Evolutionary conservation across 164 flowering plant genomes (phyloP).

Genomic region (Hamamelis virginiana): DNA sequence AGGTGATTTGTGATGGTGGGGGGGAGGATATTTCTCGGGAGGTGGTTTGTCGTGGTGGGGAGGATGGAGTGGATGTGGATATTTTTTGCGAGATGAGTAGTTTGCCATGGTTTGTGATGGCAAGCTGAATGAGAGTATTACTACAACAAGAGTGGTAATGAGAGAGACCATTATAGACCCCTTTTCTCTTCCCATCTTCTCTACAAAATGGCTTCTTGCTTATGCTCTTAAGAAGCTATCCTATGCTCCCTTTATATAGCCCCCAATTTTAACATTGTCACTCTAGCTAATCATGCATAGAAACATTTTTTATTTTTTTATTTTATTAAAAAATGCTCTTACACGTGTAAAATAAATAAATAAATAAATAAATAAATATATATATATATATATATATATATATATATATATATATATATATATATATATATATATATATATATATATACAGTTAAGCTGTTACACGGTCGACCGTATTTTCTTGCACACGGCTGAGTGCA

Average conservation of each 20-base stretch:
- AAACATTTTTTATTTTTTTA: too few relatives aligned
- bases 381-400: too few relatives aligned
- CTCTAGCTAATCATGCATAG: not conserved
- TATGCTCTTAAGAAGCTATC: conserved; percentile 10
- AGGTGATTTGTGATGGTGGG: too few relatives aligned
- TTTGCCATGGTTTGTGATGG: conserved; percentile 29
- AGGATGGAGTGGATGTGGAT: conserved; percentile 17
- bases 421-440: too few relatives aligned
- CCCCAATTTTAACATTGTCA: conserved; percentile 5
- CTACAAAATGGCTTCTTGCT: not conserved
- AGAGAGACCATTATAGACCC: conserved; percentile 30
- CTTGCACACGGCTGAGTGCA: too few relatives aligned
- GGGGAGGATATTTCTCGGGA: conserved; percentile 23
- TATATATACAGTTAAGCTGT: too few relatives aligned
- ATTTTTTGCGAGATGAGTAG: conserved; percentile 19
- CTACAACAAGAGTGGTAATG: conserved; percentile 31
- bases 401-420: too few relatives aligned
- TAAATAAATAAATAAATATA: too few relatives aligned
- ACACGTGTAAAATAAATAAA: too few relatives aligned
- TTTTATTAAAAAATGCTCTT: too few relatives aligned
- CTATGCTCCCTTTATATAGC: conserved; percentile 27
- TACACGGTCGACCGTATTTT: too few relatives aligned
- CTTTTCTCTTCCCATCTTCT: conserved; percentile 12
- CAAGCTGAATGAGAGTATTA: conserved; percentile 26
- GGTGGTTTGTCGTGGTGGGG: conserved; percentile 16